Evolutionary conservation across 2,329 filamentous ascomycete species (phyloP).

Genomic region (Alternaria infectoria): DNA sequence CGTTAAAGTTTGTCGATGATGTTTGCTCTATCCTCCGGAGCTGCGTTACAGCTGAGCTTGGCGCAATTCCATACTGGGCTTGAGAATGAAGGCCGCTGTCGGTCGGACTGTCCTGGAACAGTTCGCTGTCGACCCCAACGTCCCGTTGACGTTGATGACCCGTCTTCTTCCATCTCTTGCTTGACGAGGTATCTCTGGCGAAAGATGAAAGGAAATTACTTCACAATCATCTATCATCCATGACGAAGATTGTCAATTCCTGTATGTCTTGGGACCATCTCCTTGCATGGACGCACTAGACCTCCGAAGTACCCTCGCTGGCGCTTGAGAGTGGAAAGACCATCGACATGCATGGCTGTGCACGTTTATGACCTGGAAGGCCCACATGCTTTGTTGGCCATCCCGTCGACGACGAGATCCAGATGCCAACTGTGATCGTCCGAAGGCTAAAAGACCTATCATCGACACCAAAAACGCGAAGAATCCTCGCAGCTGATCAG

Average conservation of each 20-base stretch:
- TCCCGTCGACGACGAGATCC: not conserved
- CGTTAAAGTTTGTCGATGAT: not conserved
- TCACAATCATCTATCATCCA: not conserved
- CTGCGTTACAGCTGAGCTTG: not conserved
- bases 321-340: not conserved
- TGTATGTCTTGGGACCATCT: not conserved
- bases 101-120: not conserved
- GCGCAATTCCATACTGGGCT: not conserved
- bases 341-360: not conserved
- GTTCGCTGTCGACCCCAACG: not conserved
- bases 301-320: not conserved
- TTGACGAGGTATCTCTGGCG: not conserved
- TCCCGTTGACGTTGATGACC: not conserved
- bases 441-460: not conserved
- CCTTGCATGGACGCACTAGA: not conserved
- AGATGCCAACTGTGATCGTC: not conserved
- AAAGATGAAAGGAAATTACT: not conserved
- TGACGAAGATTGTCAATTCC: not conserved
- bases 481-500: not conserved
- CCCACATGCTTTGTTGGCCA: not conserved
- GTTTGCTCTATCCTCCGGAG: not conserved
- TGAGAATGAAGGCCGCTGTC: not conserved
- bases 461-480: not conserved
- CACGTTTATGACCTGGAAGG: not conserved
- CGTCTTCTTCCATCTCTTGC: not conserved